Evolutionary conservation across 805 yeast species (phyloP).

Genomic region (Candida tammaniensis): DNA sequence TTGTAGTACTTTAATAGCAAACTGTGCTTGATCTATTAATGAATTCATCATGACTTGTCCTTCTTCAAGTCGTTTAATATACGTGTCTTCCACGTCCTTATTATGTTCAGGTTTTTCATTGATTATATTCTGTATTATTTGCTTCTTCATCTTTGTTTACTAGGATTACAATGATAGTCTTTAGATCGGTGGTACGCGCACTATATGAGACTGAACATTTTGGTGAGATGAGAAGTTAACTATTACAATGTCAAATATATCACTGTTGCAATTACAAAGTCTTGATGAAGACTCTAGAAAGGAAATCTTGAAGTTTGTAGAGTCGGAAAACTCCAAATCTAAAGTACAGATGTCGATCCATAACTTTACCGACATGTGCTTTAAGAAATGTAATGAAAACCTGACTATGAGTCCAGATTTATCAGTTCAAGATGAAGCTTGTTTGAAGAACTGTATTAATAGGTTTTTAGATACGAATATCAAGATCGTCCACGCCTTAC

Average conservation of each 20-base stretch:
- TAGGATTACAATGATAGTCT: no score
- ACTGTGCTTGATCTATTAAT: conserved; percentile 7
- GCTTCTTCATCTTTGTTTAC: no score
- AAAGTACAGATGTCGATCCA: conserved; percentile 87
- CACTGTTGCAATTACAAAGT: conserved; percentile 20
- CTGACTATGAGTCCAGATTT: conserved; percentile 47
- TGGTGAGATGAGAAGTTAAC: no score
- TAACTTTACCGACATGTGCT: conserved; percentile 85
- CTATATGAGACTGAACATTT: no score
- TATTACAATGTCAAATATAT: conserved; percentile 5
- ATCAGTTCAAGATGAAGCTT: conserved; percentile 59
- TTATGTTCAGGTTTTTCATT: conserved; percentile 5
- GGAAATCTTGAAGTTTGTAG: conserved; percentile 73
- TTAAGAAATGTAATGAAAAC: conserved; percentile 72
- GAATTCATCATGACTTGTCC: conserved; percentile 5
- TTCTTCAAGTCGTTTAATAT: conserved; percentile 6
- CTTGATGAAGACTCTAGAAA: conserved; percentile 67
- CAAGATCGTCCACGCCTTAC: conserved; percentile 64
- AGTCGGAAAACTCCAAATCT: conserved; percentile 79
- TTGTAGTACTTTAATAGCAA: conserved; percentile 4
- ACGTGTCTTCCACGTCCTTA: conserved; percentile 8
- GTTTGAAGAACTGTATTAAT: conserved; percentile 79
- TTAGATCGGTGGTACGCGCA: no score
- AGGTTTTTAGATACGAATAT: conserved; percentile 86
- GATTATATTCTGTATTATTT: conserved; percentile 1